Base-by-base conservation (phyloP, 140 eudicot species). In the Oenanthe javanica region DNA sequence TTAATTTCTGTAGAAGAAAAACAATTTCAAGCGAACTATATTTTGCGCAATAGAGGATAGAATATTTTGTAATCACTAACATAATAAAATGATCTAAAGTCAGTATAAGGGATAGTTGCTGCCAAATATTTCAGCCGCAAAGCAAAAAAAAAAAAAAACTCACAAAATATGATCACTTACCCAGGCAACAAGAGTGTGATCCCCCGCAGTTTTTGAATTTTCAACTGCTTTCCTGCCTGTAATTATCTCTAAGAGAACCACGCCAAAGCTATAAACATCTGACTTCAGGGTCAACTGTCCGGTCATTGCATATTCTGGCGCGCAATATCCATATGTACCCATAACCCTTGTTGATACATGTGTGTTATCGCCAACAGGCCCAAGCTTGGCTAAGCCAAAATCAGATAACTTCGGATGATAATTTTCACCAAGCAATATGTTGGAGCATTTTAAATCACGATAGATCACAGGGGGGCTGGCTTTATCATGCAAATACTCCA, bases 191-290 rank as follows among this genome's bases (percentile, higher is more conserved):
- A 92, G 86, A 82, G 91, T 90, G 73, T 92, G 97, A 79, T 92
- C 97, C 72, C 85, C 92, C 0, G 89, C 90, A 47, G 90, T 82
- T 85, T 90, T 90, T 13, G 96, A 87, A 75, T 82, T 87, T 69
- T 92, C 96, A 18, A 92, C 89, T 1, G 97, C 96, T 84, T 92
- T 92, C 82, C 96, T 89, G 59, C 97, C 97, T 13, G 97, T 87
- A 36, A 92, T 90, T 48, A 92, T 87, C 79, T 93, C 98, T 70
- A 93, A 78, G 80, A 93, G 98, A 59, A 93, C 94, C 18, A 91
- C 98, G 6, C 98, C 98, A 86, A 93, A 93, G 87, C 98, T 93
- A 84, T 93, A 93, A 70, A 93, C 98, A 78, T 93, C 98, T 40
- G 97, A 92, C 85, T 87, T 92, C 83, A 92, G 77, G 61, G 97